These are phyloP conservation scores for Colletotrichum sp. DNA, from an alignment of 2,329 filamentous ascomycete species.

Conservation along the genomic window DNA sequence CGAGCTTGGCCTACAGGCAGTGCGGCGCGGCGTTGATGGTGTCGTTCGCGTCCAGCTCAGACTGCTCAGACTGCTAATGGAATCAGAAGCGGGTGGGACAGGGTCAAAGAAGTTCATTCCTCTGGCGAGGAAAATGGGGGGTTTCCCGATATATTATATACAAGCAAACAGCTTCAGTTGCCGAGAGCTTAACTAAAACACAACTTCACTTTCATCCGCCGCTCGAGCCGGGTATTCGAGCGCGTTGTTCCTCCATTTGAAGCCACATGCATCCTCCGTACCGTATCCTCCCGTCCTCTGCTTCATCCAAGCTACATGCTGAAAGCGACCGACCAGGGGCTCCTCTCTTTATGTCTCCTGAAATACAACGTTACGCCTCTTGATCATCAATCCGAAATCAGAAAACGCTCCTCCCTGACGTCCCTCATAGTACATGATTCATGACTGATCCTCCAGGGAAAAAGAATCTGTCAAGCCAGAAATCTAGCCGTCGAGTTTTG, in stretches of 20 bases:
- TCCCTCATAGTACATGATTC: constrained; percentile 23
- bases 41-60: background rate
- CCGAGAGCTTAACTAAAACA: constrained; percentile 6
- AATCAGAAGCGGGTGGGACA: background rate
- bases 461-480: background rate
- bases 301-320: constrained; percentile 22
- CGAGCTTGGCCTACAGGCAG: background rate
- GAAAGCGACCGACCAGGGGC: constrained; percentile 22
- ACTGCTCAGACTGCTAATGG: background rate
- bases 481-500: background rate
- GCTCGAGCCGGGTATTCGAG: background rate
- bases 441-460: background rate
- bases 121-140: background rate
- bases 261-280: background rate
- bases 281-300: background rate
- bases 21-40: background rate
- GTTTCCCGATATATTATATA: constrained; percentile 16
- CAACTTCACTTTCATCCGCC: background rate
- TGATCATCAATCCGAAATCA: constrained; percentile 20
- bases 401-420: constrained; percentile 20
- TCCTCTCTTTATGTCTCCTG: constrained; percentile 22
- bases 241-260: background rate
- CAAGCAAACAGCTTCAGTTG: constrained; percentile 14
- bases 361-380: constrained; percentile 19
- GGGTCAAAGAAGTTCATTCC: background rate